These are phyloP conservation scores for Diaporthe sp. DNA, from an alignment of 2,329 filamentous ascomycete species.

Conservation along the genomic window DNA sequence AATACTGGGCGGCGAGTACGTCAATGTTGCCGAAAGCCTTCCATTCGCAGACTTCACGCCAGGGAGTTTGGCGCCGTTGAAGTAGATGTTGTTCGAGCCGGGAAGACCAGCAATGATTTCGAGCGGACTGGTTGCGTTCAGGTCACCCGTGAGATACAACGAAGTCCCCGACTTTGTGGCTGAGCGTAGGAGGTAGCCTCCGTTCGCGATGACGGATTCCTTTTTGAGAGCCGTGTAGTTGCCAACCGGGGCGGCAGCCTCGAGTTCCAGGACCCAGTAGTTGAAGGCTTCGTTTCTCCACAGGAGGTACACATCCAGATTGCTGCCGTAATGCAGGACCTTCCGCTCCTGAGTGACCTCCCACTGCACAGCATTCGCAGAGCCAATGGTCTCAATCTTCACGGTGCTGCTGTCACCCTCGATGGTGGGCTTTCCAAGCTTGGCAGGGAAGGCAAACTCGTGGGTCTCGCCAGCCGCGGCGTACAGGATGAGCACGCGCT, in stretches of 20 bases:
- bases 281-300: constrained; percentile 73
- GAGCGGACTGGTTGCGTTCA: constrained; percentile 75
- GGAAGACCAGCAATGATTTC: constrained; percentile 74
- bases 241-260: constrained; percentile 29
- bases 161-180: constrained; percentile 65
- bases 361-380: constrained; percentile 45
- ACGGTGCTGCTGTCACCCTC: constrained; percentile 41
- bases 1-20: constrained; percentile 61
- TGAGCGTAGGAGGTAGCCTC: constrained; percentile 72
- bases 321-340: constrained; percentile 44
- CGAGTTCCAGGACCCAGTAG: constrained; percentile 73
- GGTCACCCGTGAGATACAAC: constrained; percentile 74
- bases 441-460: constrained; percentile 63
- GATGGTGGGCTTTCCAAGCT: constrained; percentile 29
- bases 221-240: constrained; percentile 47
- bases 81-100: constrained; percentile 54
- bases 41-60: constrained; percentile 41
- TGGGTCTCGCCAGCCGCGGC: constrained; percentile 70
- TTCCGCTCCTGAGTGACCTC: constrained; percentile 42
- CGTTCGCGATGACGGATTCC: constrained; percentile 65
- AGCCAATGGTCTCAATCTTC: constrained; percentile 35
- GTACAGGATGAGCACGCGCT: constrained; percentile 72
- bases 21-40: constrained; percentile 56
- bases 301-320: constrained; percentile 59
- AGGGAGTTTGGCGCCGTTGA: constrained; percentile 54